Base-by-base conservation (phyloP, 305 asterid genomes). In the Plantago lanceolata region DNA sequence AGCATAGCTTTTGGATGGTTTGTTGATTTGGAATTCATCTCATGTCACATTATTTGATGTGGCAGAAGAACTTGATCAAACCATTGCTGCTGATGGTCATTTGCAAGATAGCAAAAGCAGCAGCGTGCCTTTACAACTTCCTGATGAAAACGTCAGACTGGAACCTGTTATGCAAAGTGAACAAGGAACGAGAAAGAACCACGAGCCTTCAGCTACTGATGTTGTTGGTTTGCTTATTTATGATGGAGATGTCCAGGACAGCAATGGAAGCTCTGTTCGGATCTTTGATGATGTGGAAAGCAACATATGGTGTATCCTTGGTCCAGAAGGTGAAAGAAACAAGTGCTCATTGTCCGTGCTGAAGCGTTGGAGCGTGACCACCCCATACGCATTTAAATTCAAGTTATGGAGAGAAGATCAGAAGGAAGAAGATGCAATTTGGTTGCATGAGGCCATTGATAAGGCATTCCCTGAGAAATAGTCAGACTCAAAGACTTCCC, bases 321-420 rank as follows among this genome's bases (percentile, higher is more conserved):
- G 70, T 19, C 69, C 72, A 40, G 18, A 53, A 9, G 73, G 77
- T 6, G 72, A 60, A 57, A 40, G 4, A 24, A 64, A 50, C 19
- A 71, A 11, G 70, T 77, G 64, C 49, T 28, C 62, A 29, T 19
- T 64, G 61, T 59, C 70, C 16, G 16, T 73, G 53, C 51, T 79
- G 74, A 64, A 57, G 57, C 50, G 47, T 1, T 73, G 71, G 77
- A 59, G 55, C 4, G 19, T 53, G 31, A 21, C 0, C 2, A 63
- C 48, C 20, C 18, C 19, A 19, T 55, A 61, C 19, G 74, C 81
- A 0, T 57, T 49, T 8, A 43, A 71, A 44, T 78, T 70, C 69
- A 78, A 73, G 65, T 78, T 57, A 16, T 71, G 80, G 76, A 75
- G 40, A 55, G 79, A 65, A 60, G 81, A 56, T 45, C 61, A 71